Evolutionary conservation across 192 early-diverging fungal genomes (phyloP), one percentile per base, ranked within the genome.

Genomic region (Coemansia sp.): DNA sequence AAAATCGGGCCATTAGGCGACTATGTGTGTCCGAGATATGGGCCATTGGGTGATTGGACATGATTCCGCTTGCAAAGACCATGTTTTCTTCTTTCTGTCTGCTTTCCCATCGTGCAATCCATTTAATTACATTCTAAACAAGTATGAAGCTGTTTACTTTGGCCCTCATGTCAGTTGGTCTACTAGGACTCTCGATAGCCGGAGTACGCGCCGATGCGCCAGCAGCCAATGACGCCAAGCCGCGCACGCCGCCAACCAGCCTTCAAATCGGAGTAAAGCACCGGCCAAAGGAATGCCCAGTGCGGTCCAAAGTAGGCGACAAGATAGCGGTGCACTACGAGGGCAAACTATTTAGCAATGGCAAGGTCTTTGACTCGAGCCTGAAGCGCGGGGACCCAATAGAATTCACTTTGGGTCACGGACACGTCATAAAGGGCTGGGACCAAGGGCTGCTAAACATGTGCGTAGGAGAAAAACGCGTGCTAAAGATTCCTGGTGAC

Each of bases 361-460:
- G 93, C 20, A 81, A 60, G 14, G 88, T 92, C 76, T 98, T 98
- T 69, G 96, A 98, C 70, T 91, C 90, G 59, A 92, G 91, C 62
- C 66, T 77, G 37, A 90, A 94, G 70, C 92, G 93, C 40, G 86
- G 87, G 6, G 42, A 87, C 40, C 93, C 96, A 37, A 90, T 96
- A 59, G 82, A 84, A 13, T 93, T 90, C 76, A 81, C 74, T 18
- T 90, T 98, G 63, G 96, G 96, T 63, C 90, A 92, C n/a, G 93
- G 93, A 9, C 91, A 87, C 57, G 94, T 98, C 60, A 98, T 98
- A 66, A 82, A 87, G 62, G 92, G 89, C 33, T 90, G 91, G 91
- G 87, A 87, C 73, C 83, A 88, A 82, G 95, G 93, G 72, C 88
- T 98, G 46, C 90, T 92, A 20, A 83, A 92, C 71, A 88, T 98